Evolutionary conservation across 2,329 filamentous ascomycete species (phyloP).

Genomic region (Aspergillus latus): DNA sequence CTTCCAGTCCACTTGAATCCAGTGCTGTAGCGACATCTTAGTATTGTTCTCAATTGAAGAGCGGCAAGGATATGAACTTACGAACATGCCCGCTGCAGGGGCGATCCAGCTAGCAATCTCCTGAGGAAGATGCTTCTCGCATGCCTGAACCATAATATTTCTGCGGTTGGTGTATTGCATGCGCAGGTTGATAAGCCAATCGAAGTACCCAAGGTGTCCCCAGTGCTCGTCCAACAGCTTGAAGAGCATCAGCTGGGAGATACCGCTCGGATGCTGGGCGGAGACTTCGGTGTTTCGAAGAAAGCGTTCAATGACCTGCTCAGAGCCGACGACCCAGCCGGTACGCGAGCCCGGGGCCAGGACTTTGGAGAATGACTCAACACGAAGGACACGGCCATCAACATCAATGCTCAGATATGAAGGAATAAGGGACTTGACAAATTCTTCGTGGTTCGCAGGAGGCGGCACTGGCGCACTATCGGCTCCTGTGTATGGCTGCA

Average conservation of each 20-base stretch:
- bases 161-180: conserved; percentile 77
- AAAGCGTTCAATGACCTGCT: conserved; percentile 81
- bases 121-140: conserved; percentile 71
- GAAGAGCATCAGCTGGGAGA: conserved; percentile 80
- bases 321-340: conserved; percentile 87
- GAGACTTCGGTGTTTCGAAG: conserved; percentile 78
- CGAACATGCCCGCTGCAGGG: conserved; percentile 92
- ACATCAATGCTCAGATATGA: conserved; percentile 76
- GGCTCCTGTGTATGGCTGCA: conserved; percentile 67
- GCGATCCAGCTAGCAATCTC: conserved; percentile 77
- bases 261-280: conserved; percentile 80
- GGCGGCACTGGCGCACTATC: conserved; percentile 53
- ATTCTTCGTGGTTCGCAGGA: conserved; percentile 66
- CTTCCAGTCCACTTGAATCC: conserved; percentile 49
- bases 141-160: conserved; percentile 74
- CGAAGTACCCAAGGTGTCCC: conserved; percentile 86
- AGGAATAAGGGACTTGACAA: conserved; percentile 71
- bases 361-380: conserved; percentile 94
- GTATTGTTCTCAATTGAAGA: background rate
- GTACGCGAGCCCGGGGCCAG: conserved; percentile 76
- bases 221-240: conserved; percentile 91
- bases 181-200: conserved; percentile 83
- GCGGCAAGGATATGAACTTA: conserved; percentile 50
- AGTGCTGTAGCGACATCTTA: conserved; percentile 36
- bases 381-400: conserved; percentile 82